phyloP scores from a whole-genome alignment of 2,329 filamentous ascomycete species.

The Venturia effusa region DNA sequence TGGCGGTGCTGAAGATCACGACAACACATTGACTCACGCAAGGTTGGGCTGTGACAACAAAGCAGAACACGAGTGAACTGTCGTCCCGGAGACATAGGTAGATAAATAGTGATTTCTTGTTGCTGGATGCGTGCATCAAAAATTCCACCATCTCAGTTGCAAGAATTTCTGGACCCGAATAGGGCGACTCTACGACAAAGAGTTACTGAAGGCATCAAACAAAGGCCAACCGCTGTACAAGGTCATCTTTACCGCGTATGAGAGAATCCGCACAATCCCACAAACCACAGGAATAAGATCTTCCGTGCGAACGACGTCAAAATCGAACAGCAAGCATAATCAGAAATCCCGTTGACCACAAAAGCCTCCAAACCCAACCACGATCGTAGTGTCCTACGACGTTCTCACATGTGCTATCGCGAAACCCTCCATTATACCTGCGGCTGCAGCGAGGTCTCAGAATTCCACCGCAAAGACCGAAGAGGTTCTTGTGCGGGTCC shows the following conservation, averaged over 20 bases:
- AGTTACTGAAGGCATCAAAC: not conserved
- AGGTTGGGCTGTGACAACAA: not conserved
- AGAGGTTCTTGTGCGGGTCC: not conserved
- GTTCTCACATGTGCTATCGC: conserved; percentile 6
- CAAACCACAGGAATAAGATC: too few relatives aligned
- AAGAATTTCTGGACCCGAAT: not conserved
- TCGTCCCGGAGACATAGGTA: not conserved
- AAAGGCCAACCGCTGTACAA: too few relatives aligned
- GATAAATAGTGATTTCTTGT: too few relatives aligned
- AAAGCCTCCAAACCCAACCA: too few relatives aligned
- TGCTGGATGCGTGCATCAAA: too few relatives aligned
- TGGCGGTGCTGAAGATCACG: not conserved
- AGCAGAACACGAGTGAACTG: not conserved
- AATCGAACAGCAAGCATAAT: too few relatives aligned
- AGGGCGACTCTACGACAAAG: not conserved
- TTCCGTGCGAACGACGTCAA: too few relatives aligned
- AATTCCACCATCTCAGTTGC: too few relatives aligned
- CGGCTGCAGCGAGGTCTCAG: not conserved
- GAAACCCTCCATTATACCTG: not conserved
- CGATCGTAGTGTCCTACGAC: too few relatives aligned
- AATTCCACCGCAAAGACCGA: not conserved
- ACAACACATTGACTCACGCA: not conserved
- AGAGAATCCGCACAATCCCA: too few relatives aligned
- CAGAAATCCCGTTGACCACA: too few relatives aligned
- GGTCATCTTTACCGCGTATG: too few relatives aligned